Evolutionary conservation across 495 filamentous ascomycete genomes (phyloP).

Genomic region (Penicillium argentinense): DNA sequence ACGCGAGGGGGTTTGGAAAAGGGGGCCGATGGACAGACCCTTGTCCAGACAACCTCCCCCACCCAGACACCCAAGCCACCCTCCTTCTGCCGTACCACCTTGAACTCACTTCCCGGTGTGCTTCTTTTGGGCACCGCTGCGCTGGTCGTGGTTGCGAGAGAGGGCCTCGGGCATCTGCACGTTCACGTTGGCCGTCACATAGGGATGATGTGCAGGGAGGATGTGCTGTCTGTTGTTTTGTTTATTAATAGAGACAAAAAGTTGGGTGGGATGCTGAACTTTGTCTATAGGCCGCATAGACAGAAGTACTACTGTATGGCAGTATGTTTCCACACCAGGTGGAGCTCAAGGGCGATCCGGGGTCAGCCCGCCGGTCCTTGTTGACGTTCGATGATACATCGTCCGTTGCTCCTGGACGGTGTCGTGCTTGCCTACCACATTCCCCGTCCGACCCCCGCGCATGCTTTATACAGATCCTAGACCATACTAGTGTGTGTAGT

Average conservation of each 20-base stretch:
- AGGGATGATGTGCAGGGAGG: neutral
- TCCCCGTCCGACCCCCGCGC: too few relatives aligned
- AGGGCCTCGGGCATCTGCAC: conserved; percentile 11
- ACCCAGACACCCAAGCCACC: too few relatives aligned
- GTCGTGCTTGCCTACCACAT: too few relatives aligned
- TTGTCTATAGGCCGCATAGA: neutral
- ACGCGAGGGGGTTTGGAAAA: conserved; percentile 11
- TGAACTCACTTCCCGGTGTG: conserved; percentile 12
- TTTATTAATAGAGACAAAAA: neutral
- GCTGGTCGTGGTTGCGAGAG: neutral
- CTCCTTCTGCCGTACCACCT: conserved; percentile 17
- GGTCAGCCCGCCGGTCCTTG: conserved; percentile 12
- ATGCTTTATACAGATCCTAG: conserved; percentile 1
- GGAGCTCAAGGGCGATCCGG: conserved; percentile 26
- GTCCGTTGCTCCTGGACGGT: too few relatives aligned
- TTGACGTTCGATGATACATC: too few relatives aligned
- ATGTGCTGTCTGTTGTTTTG: neutral
- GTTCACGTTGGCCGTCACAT: neutral
- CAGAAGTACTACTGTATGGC: too few relatives aligned
- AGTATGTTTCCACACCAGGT: conserved; percentile 1
- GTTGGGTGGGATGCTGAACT: neutral
- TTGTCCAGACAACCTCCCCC: too few relatives aligned
- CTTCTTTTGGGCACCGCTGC: conserved; percentile 17
- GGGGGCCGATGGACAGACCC: neutral
- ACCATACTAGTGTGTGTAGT: too few relatives aligned